Base-by-base conservation (phyloP, 305 asterid genomes). In the Fraxinus xanthoxyloides region DNA sequence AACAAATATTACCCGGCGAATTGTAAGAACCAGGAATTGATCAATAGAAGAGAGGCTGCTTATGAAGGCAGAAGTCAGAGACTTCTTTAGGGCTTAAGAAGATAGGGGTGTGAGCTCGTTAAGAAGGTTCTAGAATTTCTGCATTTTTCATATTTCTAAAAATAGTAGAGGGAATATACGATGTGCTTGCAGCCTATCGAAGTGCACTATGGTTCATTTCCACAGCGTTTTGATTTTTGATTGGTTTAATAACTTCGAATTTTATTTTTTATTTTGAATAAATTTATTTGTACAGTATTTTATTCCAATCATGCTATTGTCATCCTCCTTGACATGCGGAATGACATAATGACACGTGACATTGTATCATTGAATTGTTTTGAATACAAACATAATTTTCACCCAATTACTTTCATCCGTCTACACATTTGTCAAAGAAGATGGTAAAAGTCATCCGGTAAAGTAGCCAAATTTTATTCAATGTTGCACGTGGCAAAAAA, bases 51-150 rank as follows among this genome's bases (percentile, higher is more conserved):
- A 26, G 21, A 12, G 21, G 30, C 21, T 30, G 23, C 24, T 28
- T 30, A 15, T 19, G 75, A 69, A 69, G 75, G 75, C 13, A 30
- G 75, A 69, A 30, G 21, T 12, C 0, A 5, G 9, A 12, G 35
- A 3, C 6, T 30, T 12, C 5, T 43, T 43, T 13, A 69, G 75
- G 75, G 75, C 5, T 69, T 69, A 69, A 69, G 75, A 69, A 30
- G 75, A 26, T 4, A 28, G 1, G 36, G 75, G 30, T 28, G 74
- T 36, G 36, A 69, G 75, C 24, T 69, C 75, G 21, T 9, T 28
- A 12, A 10, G 75, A 69, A 69, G 21, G 38, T 69, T 69, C 75
- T 69, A 69, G 75, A 69, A 69, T 69, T 67, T 69, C 75, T 13
- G 28, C 21, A 67, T 26, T 30, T 67, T 65, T 26, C 34, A 13